phyloP scores from a whole-genome alignment of 306 rosid genomes.

The Cucumis melo region DNA sequence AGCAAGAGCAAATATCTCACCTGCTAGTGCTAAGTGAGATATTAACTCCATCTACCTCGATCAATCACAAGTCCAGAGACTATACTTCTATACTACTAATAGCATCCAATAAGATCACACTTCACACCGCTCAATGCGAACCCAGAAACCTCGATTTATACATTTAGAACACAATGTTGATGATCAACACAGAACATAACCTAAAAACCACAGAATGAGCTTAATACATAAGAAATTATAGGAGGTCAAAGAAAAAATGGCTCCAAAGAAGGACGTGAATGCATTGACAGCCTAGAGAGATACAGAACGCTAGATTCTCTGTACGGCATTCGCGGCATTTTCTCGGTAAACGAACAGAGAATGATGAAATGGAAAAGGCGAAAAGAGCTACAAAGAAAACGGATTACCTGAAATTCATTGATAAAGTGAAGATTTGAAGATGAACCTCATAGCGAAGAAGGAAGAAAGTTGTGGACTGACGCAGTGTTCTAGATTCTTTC shows the following conservation, averaged over 20 bases:
- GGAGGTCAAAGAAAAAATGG: not conserved
- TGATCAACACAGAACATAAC: not conserved
- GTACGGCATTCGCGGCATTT: not conserved
- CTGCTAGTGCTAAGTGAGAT: not conserved
- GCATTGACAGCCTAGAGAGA: not conserved
- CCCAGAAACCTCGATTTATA: not conserved
- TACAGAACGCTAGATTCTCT: not conserved
- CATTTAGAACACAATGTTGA: not conserved
- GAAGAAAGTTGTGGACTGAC: not conserved
- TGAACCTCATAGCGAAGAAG: not conserved
- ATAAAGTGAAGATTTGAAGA: not conserved
- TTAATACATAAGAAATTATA: not conserved
- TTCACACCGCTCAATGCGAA: not conserved
- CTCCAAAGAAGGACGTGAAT: not conserved
- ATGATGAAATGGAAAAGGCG: not conserved
- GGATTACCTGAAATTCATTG: not conserved
- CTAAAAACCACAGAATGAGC: not conserved
- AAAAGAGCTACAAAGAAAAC: not conserved
- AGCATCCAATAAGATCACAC: not conserved
- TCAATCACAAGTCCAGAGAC: not conserved
- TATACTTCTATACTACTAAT: too few species aligned
- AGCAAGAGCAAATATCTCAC: not conserved
- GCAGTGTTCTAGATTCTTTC: not conserved
- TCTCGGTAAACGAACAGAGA: slow-evolving; percentile 14
- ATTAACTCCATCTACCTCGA: not conserved